phyloP scores from a whole-genome alignment of 768 basidiomycete species.

The Trametes sanguinea region DNA sequence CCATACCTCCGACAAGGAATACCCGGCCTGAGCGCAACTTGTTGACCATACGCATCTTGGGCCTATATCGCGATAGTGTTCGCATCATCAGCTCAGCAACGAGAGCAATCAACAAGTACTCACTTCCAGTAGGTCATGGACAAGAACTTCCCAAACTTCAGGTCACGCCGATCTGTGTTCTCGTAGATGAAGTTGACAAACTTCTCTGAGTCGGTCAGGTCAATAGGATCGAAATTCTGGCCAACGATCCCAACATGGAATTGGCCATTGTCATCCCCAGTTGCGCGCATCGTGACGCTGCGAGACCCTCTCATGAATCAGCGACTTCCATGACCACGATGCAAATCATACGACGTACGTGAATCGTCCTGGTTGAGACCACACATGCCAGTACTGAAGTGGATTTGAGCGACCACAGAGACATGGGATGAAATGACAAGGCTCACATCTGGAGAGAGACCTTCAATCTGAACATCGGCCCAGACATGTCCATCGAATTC shows the following conservation, averaged over 20 bases:
- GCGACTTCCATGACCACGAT: neutral
- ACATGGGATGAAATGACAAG: no score
- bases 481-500: conserved; percentile 30
- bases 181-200: conserved; percentile 35
- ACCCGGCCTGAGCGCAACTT: conserved; percentile 44
- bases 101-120: conserved; percentile 19
- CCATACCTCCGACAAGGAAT: conserved; percentile 48
- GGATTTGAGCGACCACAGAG: no score
- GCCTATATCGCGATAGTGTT: conserved; percentile 30
- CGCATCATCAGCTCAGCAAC: neutral
- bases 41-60: conserved; percentile 52
- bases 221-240: conserved; percentile 14
- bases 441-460: conserved; percentile 34
- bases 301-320: neutral
- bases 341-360: conserved; percentile 4
- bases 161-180: conserved; percentile 30
- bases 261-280: neutral
- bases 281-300: conserved; percentile 23
- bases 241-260: conserved; percentile 11
- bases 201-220: conserved; percentile 29
- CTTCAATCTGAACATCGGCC: conserved; percentile 43
- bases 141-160: conserved; percentile 33
- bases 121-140: conserved; percentile 30
- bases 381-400: conserved; percentile 20
- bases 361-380: conserved; percentile 19